Conservation (phyloP, 2,329 filamentous ascomycete genomes). For the Venturia oleaginea region DNA sequence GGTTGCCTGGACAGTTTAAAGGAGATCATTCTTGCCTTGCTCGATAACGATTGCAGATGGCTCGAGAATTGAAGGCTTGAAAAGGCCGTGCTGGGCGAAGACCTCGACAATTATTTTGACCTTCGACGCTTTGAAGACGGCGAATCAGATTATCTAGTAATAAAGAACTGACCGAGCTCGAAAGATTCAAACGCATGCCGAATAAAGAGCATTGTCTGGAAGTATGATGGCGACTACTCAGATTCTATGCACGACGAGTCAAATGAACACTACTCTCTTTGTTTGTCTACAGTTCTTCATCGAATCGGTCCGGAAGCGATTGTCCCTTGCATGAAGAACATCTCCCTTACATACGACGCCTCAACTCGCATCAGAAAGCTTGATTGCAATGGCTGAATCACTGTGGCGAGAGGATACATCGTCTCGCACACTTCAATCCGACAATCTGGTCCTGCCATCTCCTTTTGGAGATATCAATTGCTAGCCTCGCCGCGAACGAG, state of each 20-base stretch:
- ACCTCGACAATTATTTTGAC: background rate
- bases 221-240: too few relatives aligned
- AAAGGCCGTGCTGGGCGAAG: background rate
- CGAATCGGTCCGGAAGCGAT: background rate
- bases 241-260: background rate
- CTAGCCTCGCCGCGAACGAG: background rate
- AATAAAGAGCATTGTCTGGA: too few relatives aligned
- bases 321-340: background rate
- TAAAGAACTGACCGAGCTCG: too few relatives aligned
- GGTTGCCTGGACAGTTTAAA: constrained; percentile 4
- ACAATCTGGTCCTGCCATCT: background rate
- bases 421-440: too few relatives aligned
- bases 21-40: background rate
- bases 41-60: background rate
- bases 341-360: background rate
- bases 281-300: background rate
- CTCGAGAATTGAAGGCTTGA: background rate
- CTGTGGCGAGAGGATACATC: background rate
- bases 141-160: background rate
- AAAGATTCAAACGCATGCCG: too few relatives aligned
- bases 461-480: background rate
- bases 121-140: background rate
- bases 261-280: background rate
- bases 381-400: background rate
- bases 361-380: background rate